phyloP scores from a whole-genome alignment of 805 yeast species.

The Candida ulmi region DNA sequence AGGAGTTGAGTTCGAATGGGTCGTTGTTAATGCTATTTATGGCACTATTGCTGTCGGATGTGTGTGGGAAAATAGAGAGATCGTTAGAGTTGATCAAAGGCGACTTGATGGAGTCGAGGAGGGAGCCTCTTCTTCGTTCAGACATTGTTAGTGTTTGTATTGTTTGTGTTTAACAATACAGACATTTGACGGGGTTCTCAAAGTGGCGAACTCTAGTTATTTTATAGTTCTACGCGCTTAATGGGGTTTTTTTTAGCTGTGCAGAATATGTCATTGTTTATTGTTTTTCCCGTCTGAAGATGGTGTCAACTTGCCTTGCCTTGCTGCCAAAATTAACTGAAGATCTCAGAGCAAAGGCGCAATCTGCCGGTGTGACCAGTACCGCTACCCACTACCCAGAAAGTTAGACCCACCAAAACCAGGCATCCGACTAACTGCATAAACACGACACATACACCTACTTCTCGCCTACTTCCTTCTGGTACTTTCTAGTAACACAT shows the following conservation, averaged over 20 bases:
- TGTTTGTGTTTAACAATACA: too few species aligned
- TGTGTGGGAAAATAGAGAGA: neutral
- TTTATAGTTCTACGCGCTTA: neutral
- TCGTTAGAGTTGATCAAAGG: constrained; percentile 5
- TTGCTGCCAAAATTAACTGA: neutral
- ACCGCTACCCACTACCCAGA: too few species aligned
- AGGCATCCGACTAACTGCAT: too few species aligned
- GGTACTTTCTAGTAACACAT: too few species aligned
- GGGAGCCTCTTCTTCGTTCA: constrained; percentile 10
- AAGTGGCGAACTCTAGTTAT: constrained; percentile 1
- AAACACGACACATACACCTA: too few species aligned
- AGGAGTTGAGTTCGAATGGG: constrained; percentile 12
- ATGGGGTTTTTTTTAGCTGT: neutral
- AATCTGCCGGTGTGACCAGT: too few species aligned
- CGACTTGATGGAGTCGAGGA: constrained; percentile 9
- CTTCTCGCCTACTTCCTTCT: too few species aligned
- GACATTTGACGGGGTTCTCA: too few species aligned
- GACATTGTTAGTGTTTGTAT: too few species aligned
- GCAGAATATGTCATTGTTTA: neutral
- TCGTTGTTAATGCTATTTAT: constrained; percentile 6
- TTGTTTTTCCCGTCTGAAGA: neutral
- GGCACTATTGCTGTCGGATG: neutral
- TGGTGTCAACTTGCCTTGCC: neutral
- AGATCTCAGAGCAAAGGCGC: neutral
- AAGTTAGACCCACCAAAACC: too few species aligned